These are phyloP conservation scores for Letharia lupina DNA, from an alignment of 495 filamentous ascomycete species.

Conservation along the genomic window DNA sequence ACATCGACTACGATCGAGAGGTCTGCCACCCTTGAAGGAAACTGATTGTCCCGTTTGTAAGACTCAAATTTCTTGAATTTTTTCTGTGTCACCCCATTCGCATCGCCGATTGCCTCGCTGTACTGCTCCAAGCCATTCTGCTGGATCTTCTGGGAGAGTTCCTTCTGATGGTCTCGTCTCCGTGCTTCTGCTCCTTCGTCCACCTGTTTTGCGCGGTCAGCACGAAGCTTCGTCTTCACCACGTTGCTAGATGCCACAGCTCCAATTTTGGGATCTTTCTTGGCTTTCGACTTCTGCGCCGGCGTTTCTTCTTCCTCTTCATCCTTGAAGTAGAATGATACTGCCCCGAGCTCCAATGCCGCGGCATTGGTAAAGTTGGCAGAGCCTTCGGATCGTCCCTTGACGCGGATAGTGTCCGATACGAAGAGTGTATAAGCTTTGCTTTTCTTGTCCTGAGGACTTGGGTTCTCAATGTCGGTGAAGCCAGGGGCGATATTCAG, in stretches of 20 bases:
- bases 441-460: slow-evolving; percentile 76
- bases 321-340: slow-evolving; percentile 96
- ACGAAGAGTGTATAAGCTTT: slow-evolving; percentile 82
- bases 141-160: slow-evolving; percentile 80
- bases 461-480: slow-evolving; percentile 73
- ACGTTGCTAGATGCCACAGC: slow-evolving; percentile 86
- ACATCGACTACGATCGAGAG: slow-evolving; percentile 81
- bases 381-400: slow-evolving; percentile 47
- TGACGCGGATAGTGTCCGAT: slow-evolving; percentile 86
- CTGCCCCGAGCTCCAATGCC: slow-evolving; percentile 78
- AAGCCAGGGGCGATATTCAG: slow-evolving; percentile 81
- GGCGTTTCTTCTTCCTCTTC: slow-evolving; percentile 64
- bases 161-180: slow-evolving; percentile 87
- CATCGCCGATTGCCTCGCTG: slow-evolving; percentile 65
- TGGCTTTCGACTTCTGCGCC: slow-evolving; percentile 63
- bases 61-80: slow-evolving; percentile 98
- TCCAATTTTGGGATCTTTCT: slow-evolving; percentile 71
- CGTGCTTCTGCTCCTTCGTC: slow-evolving; percentile 85
- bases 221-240: slow-evolving; percentile 85
- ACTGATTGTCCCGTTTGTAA: slow-evolving; percentile 95
- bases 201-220: slow-evolving; percentile 73
- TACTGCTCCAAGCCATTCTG: slow-evolving; percentile 77
- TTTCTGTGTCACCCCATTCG: slow-evolving; percentile 87
- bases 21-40: slow-evolving; percentile 73
- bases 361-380: slow-evolving; percentile 90